Evolutionary conservation across 306 rosid species (phyloP).

Genomic region (Carpinus viminea): DNA sequence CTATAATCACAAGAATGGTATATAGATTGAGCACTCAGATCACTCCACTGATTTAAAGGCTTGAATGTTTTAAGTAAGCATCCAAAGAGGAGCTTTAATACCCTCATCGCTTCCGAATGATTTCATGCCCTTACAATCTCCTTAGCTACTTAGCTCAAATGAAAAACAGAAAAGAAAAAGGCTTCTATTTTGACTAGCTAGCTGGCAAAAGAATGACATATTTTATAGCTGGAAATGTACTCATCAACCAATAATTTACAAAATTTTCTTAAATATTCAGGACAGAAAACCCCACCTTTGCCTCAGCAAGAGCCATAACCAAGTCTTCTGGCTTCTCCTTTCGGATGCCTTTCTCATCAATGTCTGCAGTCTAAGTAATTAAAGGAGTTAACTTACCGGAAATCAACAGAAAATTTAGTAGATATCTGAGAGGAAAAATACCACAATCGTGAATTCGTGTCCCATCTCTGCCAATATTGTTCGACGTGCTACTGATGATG

Average conservation of each 20-base stretch:
- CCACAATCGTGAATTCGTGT: constrained; percentile 64
- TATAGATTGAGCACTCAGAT: constrained; percentile 10
- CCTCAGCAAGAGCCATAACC: constrained; percentile 91
- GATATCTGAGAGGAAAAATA: constrained; percentile 9
- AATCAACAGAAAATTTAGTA: not conserved
- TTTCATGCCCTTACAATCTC: not conserved
- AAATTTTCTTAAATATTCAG: not conserved
- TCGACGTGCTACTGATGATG: constrained; percentile 68
- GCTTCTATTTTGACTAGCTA: not conserved
- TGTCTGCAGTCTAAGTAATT: constrained; percentile 75
- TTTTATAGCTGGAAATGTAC: not conserved
- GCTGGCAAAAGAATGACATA: not conserved
- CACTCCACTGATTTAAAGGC: not conserved
- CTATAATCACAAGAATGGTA: constrained; percentile 4
- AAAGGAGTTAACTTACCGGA: constrained; percentile 9
- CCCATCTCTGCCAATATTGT: constrained; percentile 79
- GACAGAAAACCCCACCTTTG: constrained; percentile 58
- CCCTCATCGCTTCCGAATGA: not conserved
- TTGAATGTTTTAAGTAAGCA: not conserved
- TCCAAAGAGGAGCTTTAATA: not conserved
- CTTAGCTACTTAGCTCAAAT: not conserved
- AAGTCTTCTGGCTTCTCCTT: constrained; percentile 80
- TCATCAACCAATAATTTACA: constrained; percentile 4
- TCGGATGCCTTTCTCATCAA: constrained; percentile 86
- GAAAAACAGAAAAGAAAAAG: too few relatives aligned